Conservation (phyloP, 2,329 filamentous ascomycete genomes). For the Phaeosphaeriaceae sp. region DNA sequence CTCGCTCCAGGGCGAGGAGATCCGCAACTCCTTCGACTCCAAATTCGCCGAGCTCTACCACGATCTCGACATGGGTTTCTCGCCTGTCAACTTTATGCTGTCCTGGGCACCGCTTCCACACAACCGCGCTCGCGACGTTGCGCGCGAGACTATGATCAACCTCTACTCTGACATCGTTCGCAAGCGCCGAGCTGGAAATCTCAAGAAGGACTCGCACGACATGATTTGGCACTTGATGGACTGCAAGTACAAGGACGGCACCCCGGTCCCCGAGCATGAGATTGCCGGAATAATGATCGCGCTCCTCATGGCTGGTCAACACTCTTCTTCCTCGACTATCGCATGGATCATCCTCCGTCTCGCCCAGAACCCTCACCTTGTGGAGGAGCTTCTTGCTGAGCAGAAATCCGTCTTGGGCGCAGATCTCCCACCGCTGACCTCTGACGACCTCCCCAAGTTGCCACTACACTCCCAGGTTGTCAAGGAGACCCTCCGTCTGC, state of each 20-base stretch:
- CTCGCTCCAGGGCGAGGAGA: constrained; percentile 82
- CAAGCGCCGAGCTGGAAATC: constrained; percentile 66
- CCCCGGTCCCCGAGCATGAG: constrained; percentile 79
- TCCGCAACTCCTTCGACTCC: constrained; percentile 80
- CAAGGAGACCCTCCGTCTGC: constrained; percentile 89
- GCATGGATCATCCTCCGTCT: constrained; percentile 86
- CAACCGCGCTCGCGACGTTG: constrained; percentile 80
- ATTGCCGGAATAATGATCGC: constrained; percentile 95
- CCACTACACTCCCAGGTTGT: constrained; percentile 84
- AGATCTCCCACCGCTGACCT: constrained; percentile 76
- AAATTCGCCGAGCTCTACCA: constrained; percentile 84
- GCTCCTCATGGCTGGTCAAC: constrained; percentile 88
- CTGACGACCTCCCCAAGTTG: constrained; percentile 79
- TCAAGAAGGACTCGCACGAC: constrained; percentile 64
- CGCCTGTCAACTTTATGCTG: constrained; percentile 86
- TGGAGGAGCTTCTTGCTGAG: constrained; percentile 83
- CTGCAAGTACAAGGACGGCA: constrained; percentile 83
- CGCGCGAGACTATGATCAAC: constrained; percentile 80
- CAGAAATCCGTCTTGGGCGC: constrained; percentile 76
- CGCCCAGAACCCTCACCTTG: constrained; percentile 76
- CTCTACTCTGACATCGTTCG: constrained; percentile 84
- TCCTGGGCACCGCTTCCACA: constrained; percentile 90
- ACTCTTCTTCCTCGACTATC: constrained; percentile 83
- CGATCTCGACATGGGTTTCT: constrained; percentile 89
- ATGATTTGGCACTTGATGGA: constrained; percentile 94